Conservation (phyloP, 2,329 filamentous ascomycete species). For the Xylariaceae sp. region DNA sequence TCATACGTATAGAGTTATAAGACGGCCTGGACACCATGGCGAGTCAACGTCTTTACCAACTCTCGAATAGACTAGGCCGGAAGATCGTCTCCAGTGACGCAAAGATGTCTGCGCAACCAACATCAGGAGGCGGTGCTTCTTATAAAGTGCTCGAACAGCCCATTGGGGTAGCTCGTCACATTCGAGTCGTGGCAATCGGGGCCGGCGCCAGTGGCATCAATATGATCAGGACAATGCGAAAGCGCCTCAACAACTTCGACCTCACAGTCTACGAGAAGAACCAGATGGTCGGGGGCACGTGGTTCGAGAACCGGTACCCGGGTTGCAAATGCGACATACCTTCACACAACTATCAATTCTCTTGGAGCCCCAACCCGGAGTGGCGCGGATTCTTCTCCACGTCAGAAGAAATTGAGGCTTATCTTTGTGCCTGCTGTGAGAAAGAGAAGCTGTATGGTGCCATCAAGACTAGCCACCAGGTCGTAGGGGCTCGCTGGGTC, state of each 20-base stretch:
- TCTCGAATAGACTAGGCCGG: no score
- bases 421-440: conserved; percentile 45
- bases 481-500: conserved; percentile 42
- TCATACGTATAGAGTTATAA: no score
- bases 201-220: conserved; percentile 44
- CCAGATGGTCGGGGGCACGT: conserved; percentile 51
- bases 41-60: no score
- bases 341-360: conserved; percentile 60
- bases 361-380: conserved; percentile 54
- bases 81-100: no score
- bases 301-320: conserved; percentile 57
- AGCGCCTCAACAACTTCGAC: conserved; percentile 40
- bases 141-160: conserved; percentile 36
- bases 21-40: no score
- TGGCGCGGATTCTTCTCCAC: conserved; percentile 57
- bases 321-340: conserved; percentile 55
- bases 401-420: conserved; percentile 52
- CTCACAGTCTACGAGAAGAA: conserved; percentile 55
- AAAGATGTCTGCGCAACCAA: no score
- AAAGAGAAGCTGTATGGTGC: conserved; percentile 42
- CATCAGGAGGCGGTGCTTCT: no score
- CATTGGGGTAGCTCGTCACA: conserved; percentile 35
- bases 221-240: conserved; percentile 41
- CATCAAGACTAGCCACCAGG: conserved; percentile 42
- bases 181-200: conserved; percentile 43